Evolutionary conservation across 1,139 yeast genomes (phyloP), one percentile per base, ranked within the genome.

Genomic region (Meyerozyma guilliermondii): DNA sequence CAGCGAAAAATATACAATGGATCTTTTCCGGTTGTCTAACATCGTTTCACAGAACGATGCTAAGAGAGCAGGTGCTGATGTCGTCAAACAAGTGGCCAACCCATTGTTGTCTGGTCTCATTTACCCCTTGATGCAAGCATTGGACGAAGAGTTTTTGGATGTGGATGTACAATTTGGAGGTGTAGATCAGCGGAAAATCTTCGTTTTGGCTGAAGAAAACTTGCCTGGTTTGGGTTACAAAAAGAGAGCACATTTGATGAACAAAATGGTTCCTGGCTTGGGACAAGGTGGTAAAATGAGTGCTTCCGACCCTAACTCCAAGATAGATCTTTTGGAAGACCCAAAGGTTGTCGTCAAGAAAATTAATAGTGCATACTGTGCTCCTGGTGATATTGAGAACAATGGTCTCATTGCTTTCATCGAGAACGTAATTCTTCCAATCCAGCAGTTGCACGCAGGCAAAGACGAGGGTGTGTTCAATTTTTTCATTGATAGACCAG

Each of bases 1-100:
- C 47, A 66, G 77, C 18, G 76, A 81, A 10, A 80, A 85, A 31
- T 94, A 87, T 71, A 85, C 95, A 16, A 62, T 94, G 81, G 99
- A 94, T 58, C 68, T 92, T 41, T 94, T 89, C 77, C 81, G 81
- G 62, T 65, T 92, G 59, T 78, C 94, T 38, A 91, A 92, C 62
- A 65, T 72, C 38, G 96, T 87, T 24, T 82, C 95, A 20, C 96
- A 87, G 67, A 91, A 92, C 61, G 98, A 91, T 60, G 97, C 98
- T 52, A 88, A 88, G 71, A 83, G 98, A 65, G 99, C 99, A 1
- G 99, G 99, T 61, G 98, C 99, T 11, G 99, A 94, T 66, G 99
- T 94, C 45, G 99, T 94, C 50, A 94, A 94, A 65, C 98, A 94
- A 70, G 97, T 91, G 42, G 82, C 88, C 38, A 89, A 89, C 65